These are phyloP conservation scores for Solanum pinnatisectum DNA, from an alignment of 257 asterid species.

Conservation along the genomic window DNA sequence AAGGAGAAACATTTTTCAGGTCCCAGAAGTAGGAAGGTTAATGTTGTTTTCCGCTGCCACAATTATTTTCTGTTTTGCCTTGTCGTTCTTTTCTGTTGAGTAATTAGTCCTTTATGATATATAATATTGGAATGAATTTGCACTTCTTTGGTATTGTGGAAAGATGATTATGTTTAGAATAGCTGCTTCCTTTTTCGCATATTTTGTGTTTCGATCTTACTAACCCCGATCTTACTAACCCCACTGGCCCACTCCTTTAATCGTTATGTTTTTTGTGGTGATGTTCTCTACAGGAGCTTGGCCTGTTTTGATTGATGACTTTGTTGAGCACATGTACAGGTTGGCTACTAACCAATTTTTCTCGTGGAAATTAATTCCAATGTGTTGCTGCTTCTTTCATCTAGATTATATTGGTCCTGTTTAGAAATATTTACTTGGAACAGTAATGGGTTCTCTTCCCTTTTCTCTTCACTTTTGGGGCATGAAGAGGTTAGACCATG, in stretches of 20 bases:
- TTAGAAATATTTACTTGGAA: neutral
- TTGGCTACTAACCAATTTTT: constrained; percentile 7
- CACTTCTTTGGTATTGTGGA: neutral
- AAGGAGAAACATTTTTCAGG: neutral
- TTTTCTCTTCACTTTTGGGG: neutral
- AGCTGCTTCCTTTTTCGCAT: neutral
- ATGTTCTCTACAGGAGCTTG: constrained; percentile 74
- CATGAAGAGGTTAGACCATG: neutral
- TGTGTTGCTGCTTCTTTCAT: neutral
- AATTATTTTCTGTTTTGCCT: neutral
- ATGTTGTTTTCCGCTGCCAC: neutral
- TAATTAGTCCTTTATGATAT: neutral
- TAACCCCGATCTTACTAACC: neutral
- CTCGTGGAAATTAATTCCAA: neutral
- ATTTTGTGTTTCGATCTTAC: constrained; percentile 1
- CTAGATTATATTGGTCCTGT: neutral
- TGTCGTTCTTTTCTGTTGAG: neutral
- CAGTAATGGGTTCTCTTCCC: neutral
- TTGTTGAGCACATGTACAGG: constrained; percentile 97
- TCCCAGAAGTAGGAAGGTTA: neutral
- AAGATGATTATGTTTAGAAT: neutral
- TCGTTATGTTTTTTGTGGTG: neutral
- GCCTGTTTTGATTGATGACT: constrained; percentile 93
- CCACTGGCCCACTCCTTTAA: neutral
- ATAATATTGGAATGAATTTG: neutral